phyloP scores from a whole-genome alignment of 78 protist genomes.

The Dictyostelium capitatum region DNA sequence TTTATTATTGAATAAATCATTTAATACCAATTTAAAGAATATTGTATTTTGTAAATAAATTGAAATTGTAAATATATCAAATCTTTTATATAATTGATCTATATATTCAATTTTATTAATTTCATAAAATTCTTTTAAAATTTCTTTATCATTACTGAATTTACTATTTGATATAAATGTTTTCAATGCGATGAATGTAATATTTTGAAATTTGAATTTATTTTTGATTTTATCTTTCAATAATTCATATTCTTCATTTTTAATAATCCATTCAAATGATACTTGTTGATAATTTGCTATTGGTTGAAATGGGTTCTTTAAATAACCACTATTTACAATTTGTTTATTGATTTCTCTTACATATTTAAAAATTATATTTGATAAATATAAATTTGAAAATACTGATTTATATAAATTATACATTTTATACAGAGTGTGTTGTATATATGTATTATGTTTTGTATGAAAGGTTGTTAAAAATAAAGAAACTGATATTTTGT shows the following conservation, averaged over 20 bases:
- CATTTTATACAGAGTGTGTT: too few species aligned
- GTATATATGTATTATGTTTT: too few species aligned
- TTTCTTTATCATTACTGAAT: background rate
- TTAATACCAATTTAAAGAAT: too few species aligned
- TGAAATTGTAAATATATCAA: too few species aligned
- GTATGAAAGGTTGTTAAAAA: too few species aligned
- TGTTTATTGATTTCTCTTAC: background rate
- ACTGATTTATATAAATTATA: background rate
- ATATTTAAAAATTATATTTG: background rate
- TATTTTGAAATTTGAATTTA: too few species aligned
- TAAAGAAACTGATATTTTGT: too few species aligned
- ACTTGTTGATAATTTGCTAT: background rate
- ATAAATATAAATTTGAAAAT: background rate
- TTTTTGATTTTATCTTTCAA: background rate
- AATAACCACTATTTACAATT: background rate
- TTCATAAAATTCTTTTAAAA: background rate
- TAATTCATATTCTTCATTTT: background rate
- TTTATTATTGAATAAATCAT: too few species aligned
- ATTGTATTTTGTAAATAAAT: too few species aligned
- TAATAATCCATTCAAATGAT: background rate
- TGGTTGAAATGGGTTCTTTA: background rate
- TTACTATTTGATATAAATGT: background rate
- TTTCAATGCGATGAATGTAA: too few species aligned
- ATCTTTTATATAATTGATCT: background rate
- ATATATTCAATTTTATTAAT: background rate